Conservation (phyloP, 1,139 yeast species). For the Saccharomyces hybrid region DNA sequence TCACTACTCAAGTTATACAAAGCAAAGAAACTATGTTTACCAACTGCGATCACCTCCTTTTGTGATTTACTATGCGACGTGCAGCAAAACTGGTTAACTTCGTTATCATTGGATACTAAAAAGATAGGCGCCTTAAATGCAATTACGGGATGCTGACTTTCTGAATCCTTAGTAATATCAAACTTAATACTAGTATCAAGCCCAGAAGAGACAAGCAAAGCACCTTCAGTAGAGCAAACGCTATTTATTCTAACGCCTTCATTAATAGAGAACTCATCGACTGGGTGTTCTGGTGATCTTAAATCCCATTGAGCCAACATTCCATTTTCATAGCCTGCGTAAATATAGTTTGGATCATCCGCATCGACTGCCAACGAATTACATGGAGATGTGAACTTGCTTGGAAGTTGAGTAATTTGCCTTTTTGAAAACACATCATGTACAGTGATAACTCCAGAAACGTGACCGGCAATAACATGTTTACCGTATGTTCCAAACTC, state of each 20-base stretch:
- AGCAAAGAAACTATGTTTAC: conserved; percentile 19
- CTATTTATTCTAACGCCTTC: conserved; percentile 14
- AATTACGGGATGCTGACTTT: conserved; percentile 1
- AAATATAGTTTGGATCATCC: conserved; percentile 21
- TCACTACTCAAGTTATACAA: neutral
- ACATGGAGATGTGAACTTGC: conserved; percentile 17
- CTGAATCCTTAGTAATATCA: conserved; percentile 1
- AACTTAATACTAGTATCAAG: conserved; percentile 17
- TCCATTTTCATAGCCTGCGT: conserved; percentile 46
- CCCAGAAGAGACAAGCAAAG: conserved; percentile 19
- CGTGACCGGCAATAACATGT: conserved; percentile 41
- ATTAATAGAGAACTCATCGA: conserved; percentile 11
- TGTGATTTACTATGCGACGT: conserved; percentile 4
- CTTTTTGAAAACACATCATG: conserved; percentile 33
- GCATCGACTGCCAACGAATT: conserved; percentile 17
- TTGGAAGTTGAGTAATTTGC: conserved; percentile 20
- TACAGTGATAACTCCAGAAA: conserved; percentile 40
- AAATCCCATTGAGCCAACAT: conserved; percentile 38
- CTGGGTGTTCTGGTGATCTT: conserved; percentile 15
- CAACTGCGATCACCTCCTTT: conserved; percentile 15
- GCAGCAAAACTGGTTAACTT: conserved; percentile 13
- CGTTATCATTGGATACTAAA: conserved; percentile 17
- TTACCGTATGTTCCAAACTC: conserved; percentile 40
- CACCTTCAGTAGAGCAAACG: conserved; percentile 6
- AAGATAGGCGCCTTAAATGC: conserved; percentile 11